Percentiles rank a stretch among this genome's conserved stretches.
Conservation (phyloP, 352 stramenopile species). For the Pythium vanterpoolii region DNA sequence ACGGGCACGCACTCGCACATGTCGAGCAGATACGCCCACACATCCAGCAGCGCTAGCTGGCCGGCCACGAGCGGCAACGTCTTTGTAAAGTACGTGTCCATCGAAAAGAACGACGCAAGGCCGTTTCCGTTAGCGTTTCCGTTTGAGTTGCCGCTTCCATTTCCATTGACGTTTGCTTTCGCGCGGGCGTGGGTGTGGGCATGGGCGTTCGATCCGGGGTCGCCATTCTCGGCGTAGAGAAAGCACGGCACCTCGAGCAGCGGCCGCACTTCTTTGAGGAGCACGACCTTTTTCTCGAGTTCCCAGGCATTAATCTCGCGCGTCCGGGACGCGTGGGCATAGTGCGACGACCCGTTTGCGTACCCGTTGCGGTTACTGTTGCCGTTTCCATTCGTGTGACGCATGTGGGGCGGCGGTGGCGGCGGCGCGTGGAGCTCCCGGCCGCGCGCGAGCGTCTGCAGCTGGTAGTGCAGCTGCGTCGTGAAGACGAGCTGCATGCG, state of each 20-base stretch:
- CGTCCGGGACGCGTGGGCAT: conserved; percentile 20
- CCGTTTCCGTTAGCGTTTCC: too few species aligned
- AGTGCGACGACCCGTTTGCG: not conserved
- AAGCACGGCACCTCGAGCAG: conserved; percentile 70
- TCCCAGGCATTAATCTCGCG: conserved; percentile 72
- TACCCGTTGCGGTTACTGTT: conserved; percentile 15
- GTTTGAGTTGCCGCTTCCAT: too few species aligned
- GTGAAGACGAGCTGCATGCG: conserved; percentile 60
- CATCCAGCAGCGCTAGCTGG: conserved; percentile 67
- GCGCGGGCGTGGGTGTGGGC: too few species aligned
- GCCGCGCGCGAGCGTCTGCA: conserved; percentile 60
- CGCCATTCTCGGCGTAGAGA: conserved; percentile 71
- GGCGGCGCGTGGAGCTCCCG: conserved; percentile 38
- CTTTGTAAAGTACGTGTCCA: conserved; percentile 73
- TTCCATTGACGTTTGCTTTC: too few species aligned
- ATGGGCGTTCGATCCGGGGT: too few species aligned
- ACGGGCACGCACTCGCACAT: conserved; percentile 76
- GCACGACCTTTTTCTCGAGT: conserved; percentile 75
- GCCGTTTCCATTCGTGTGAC: conserved; percentile 24
- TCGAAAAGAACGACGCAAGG: conserved; percentile 26
- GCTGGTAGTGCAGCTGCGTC: conserved; percentile 67
- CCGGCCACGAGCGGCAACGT: conserved; percentile 62
- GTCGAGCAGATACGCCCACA: conserved; percentile 82
- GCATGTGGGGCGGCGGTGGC: conserved; percentile 1
- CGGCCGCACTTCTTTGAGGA: conserved; percentile 53